Evolutionary conservation across 2,329 filamentous ascomycete species (phyloP).

Genomic region (Sordariomycetes sp.): DNA sequence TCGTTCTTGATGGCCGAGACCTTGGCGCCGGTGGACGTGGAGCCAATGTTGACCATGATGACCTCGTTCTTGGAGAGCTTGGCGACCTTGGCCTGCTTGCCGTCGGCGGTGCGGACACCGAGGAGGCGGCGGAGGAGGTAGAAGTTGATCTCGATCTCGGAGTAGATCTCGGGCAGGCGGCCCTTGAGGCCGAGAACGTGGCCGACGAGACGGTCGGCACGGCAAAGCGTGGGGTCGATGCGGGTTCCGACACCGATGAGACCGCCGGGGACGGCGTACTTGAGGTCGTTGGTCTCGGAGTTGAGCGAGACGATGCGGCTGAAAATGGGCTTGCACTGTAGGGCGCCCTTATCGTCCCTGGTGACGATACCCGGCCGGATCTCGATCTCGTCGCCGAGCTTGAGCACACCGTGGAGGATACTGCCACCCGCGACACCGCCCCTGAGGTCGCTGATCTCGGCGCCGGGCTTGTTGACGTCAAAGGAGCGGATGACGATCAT

Average conservation of each 20-base stretch:
- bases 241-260: conserved; percentile 96
- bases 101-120: conserved; percentile 94
- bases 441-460: conserved; percentile 96
- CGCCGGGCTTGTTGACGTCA: conserved; percentile 98
- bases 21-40: conserved; percentile 93
- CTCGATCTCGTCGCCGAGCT: conserved; percentile 95
- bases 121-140: conserved; percentile 89
- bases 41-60: conserved; percentile 99
- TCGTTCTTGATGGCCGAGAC: conserved; percentile 95
- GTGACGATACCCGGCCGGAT: conserved; percentile 98
- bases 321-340: conserved; percentile 96
- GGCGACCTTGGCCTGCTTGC: conserved; percentile 98
- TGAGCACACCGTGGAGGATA: conserved; percentile 92
- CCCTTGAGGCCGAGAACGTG: conserved; percentile 95
- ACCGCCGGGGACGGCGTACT: conserved; percentile 94
- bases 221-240: conserved; percentile 94
- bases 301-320: conserved; percentile 89
- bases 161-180: conserved; percentile 90
- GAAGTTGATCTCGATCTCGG: conserved; percentile 98
- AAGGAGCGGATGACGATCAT: conserved; percentile 99
- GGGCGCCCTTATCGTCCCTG: conserved; percentile 82
- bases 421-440: conserved; percentile 96
- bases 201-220: conserved; percentile 96
- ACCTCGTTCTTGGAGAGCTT: conserved; percentile 98
- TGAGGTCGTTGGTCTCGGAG: conserved; percentile 95